Base-by-base conservation (phyloP, 2,329 filamentous ascomycete species). In the Fusarium domesticum region DNA sequence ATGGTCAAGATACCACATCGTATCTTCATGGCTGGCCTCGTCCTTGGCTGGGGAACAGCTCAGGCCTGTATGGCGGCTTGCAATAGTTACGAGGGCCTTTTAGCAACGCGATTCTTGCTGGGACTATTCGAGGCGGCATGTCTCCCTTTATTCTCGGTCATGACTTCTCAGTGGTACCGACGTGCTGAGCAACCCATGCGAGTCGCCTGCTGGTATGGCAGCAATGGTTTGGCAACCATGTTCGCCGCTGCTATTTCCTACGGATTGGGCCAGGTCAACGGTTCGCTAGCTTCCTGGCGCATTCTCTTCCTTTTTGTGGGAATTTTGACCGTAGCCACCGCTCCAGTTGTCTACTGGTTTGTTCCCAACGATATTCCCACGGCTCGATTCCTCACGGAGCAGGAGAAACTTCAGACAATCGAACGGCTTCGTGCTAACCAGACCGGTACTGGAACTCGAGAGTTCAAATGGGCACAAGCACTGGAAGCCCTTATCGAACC, bases 401-500 rank as follows among this genome's bases (percentile, higher is more conserved):
- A 80, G 35, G 87, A 92, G 53, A 80, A 81, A 11, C 62, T 81
- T 0, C 73, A 89, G 33, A 85, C 84, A 0, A 70, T 90, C 18
- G 87, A 89, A 51, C 76, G 87, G 0, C 79, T 92, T 6, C 75
- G 86, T 0, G 74, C 81, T 17, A 92, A 92, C 56, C 81, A 89
- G 61, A 87, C 87, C 47, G 87, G 87, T 0, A 83, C 87, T 14
- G 84, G 83, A 2, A 85, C 81, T 48, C 81, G 82, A 51, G 75
- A 85, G 49, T 87, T 84, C 65, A 85, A 85, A 51, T 72, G 76
- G 68, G 74, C 77, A 17, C 88, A 93, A 50, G 70, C 85, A 1
- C 70, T 76, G 14, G 75, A 80, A 47, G 63, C 68, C 0, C 53
- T 70, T 3, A 44, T 71, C 0, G 76, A 80, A 42, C 66, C 70